Evolutionary conservation across 495 filamentous ascomycete species (phyloP), one percentile per base, ranked within the genome.

Genomic region (Penicillium coffeae): DNA sequence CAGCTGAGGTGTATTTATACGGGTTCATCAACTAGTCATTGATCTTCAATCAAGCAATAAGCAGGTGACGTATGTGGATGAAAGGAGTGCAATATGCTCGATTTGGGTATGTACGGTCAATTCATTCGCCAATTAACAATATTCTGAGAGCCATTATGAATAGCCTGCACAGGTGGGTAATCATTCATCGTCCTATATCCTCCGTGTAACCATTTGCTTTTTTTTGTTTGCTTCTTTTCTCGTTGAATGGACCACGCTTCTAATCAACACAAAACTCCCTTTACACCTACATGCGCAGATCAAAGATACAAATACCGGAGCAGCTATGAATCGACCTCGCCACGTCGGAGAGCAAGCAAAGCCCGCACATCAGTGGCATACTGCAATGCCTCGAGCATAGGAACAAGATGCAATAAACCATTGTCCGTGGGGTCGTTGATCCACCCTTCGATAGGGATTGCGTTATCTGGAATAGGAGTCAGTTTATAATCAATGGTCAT

Each of bases 311-410:
- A 51, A 27, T 19, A 40, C 16, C 19, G 27, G 15, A 21, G n/a
- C 18, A 21, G 36, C 44, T 60, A 78, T 48, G 71, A 60, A 55
- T 79, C 73, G 38, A 72, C 63, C 69, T 98, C 88, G 8, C 93
- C 93, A 56, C 90, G 85, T 51, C 91, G 81, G 56, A 98, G 75
- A 30, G 88, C 89, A 53, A 97, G 71, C 42, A 96, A 72, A 38
- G 93, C 90, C 38, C 93, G 80, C 22, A 97, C 93, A 70, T 98
- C 93, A 16, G 87, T 95, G 48, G 89, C 90, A 74, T 96, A 94
- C 68, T 97, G 94, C 61, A 98, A 71, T 20, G 88, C 92, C 71
- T 97, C 93, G 34, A 98, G 74, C 57, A 96, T 77, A n/a, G 93
- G 93, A 46, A 98, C 80, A 36, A 98, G 74, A 66, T 96, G 89